A percentile compares a stretch with the other conserved stretches of the same genome.
phyloP scores from a whole-genome alignment of 345 rosid species.

The Clarkia xantiana region DNA sequence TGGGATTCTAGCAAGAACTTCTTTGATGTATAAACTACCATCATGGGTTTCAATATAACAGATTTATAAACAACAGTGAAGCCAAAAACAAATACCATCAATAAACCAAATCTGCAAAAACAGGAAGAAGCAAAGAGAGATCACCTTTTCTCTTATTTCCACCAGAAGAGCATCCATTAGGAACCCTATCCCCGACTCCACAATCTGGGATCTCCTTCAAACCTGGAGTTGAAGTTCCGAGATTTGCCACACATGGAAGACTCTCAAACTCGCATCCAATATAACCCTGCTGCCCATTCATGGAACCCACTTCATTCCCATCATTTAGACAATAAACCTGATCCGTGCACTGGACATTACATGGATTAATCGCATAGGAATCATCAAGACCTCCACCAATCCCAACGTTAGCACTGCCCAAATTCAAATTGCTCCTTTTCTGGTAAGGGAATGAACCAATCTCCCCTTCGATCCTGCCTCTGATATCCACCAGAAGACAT shows the following conservation, averaged over 20 bases:
- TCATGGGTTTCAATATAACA: too few species aligned
- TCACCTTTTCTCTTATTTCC: constrained; percentile 65
- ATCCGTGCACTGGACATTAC: constrained; percentile 60
- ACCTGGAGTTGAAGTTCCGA: constrained; percentile 28
- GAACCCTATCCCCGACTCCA: constrained; percentile 21
- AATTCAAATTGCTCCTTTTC: constrained; percentile 43
- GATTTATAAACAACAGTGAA: too few species aligned
- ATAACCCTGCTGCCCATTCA: constrained; percentile 40
- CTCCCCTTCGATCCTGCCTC: constrained; percentile 97
- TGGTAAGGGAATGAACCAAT: constrained; percentile 97
- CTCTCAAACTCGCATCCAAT: constrained; percentile 53
- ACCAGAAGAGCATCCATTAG: constrained; percentile 28
- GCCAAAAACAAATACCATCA: too few species aligned
- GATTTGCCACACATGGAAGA: constrained; percentile 39
- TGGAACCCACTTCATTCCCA: constrained; percentile 35
- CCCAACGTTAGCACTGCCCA: too few species aligned
- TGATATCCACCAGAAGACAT: constrained; percentile 88
- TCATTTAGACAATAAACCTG: constrained; percentile 57
- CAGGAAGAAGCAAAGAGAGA: constrained; percentile 3
- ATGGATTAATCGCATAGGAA: constrained; percentile 60
- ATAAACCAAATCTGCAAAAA: too few species aligned
- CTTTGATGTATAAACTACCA: too few species aligned
- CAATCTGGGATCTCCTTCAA: too few species aligned
- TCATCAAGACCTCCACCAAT: too few species aligned
- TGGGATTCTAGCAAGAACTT: too few species aligned